phyloP scores from a whole-genome alignment of 176 grass and related monocot species.

The Oryza nivara region DNA sequence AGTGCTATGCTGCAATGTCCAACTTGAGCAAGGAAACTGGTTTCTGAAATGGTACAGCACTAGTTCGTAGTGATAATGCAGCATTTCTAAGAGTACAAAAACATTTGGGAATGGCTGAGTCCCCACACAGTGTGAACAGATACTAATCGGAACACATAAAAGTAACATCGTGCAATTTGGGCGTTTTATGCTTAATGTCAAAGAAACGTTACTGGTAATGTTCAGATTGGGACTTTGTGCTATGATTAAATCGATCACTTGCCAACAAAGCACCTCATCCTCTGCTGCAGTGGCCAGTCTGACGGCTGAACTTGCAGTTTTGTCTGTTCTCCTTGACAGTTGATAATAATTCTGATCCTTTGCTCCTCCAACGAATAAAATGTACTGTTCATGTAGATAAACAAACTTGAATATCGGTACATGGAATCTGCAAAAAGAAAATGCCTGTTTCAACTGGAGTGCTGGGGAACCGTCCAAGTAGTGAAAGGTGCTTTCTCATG shows the following conservation, averaged over 20 bases:
- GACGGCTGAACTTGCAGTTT: not conserved
- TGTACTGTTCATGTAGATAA: not conserved
- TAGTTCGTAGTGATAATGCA: not conserved
- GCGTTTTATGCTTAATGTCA: not conserved
- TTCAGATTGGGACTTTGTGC: constrained; percentile 1
- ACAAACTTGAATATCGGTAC: not conserved
- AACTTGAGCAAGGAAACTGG: constrained; percentile 15
- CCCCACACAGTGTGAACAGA: not conserved
- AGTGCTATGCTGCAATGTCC: constrained; percentile 12
- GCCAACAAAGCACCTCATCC: constrained; percentile 11
- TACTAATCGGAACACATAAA: not conserved
- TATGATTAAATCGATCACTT: constrained; percentile 36
- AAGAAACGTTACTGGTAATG: constrained; percentile 1
- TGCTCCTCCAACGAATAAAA: not conserved
- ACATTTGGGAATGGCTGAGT: not conserved
- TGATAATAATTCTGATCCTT: not conserved
- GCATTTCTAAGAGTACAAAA: not conserved
- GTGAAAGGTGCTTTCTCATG: constrained; percentile 30
- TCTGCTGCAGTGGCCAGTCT: not conserved
- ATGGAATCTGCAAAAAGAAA: constrained; percentile 16
- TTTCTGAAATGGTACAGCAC: constrained; percentile 12
- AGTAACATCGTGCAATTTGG: not conserved
- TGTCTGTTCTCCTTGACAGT: not conserved
- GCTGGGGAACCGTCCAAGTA: not conserved
- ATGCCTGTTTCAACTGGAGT: constrained; percentile 12